Base-by-base conservation (phyloP, 768 basidiomycete genomes). In the Rhodosporidiobolus odoratus region DNA sequence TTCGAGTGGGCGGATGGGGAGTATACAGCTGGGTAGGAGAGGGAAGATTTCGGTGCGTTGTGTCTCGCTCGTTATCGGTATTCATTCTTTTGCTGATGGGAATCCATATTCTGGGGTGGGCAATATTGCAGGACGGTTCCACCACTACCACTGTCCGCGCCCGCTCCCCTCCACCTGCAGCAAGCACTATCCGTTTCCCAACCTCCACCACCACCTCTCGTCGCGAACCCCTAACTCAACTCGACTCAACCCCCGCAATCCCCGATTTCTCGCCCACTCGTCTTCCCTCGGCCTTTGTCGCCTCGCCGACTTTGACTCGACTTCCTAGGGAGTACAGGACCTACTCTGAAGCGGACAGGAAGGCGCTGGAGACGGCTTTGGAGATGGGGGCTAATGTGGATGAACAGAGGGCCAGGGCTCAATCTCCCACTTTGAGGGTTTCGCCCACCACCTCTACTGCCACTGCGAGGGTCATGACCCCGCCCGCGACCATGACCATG, bases 41-140 rank as follows among this genome's bases (percentile, higher is more conserved):
- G 23, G 58, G n/a, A 62, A 59, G 67, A 35, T 27, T 17, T 69
- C 69, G 1, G 65, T 65, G 30, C 21, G 63, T 59, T 4, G 9
- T 25, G 37, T 15, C 30, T 25, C 37, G 21, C 8, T 53, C n/a
- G n/a, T n/a, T n/a, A n/a, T n/a, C n/a, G n/a, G n/a, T 50, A 6
- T 23, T 45, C 23, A 4, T 32, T 40, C 3, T 23, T 47, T 35
- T 23, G 6, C 17, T 6, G 1, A 12, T 16, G 48, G 62, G 50
- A 23, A 65, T 52, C 15, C 38, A 7, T 19, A 3, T 65, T 25
- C 12, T 7, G 19, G n/a, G n/a, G n/a, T n/a, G n/a, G n/a, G n/a
- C 41, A 27, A 34, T 30, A 19, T 8, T 62, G 32, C 37, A 57
- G 34, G 53, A 54, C 30, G 50, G 41, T 21, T 48, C 59, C 43